Evolutionary conservation across 495 filamentous ascomycete species (phyloP), one percentile per base, ranked within the genome.

Genomic region (Penicillium bovifimosum): DNA sequence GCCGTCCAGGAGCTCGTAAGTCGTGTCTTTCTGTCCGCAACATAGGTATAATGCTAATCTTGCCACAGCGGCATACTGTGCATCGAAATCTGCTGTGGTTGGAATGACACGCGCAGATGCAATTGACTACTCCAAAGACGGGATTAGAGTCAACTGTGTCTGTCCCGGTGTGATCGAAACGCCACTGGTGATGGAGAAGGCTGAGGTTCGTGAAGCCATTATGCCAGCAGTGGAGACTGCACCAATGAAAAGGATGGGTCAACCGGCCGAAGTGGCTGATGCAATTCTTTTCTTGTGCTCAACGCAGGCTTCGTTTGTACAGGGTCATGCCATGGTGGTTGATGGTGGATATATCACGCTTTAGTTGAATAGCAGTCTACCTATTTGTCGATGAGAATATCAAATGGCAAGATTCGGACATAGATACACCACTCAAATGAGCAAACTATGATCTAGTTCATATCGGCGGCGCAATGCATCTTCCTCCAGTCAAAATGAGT

Each of bases 91-190:
- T 5, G 76, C 74, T 11, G 63, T 77, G 5, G 73, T 78, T 33
- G 64, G 63, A 0, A 64, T 78, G 68, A 77, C 75, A 0, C 61
- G 66, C 1, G 62, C 73, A 9, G 77, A 80, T 55, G 76, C 76
- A 3, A 78, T 80, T 27, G 77, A 80, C 52, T 76, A 78, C 52
- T 75, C 75, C 0, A 65, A 64, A 18, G 66, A 79, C 41, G 60
- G 61, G 0, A 78, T 80, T 34, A 56, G 77, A 24, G 70, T 81
- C 33, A 81, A 80, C 39, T 80, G 76, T 48, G 74, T 81, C 11
- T 80, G 76, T 53, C 78, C 78, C 0, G 77, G 78, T 5, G 63
- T 78, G 1, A 75, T 78, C 33, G 72, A 74, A 41, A 81, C 76
- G 7, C 76, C 75, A 6, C 68, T 80, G 63, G 69, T 71, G 17